Percentiles rank a stretch among this genome's conserved stretches.
Conservation (phyloP, 2,329 filamentous ascomycete species). For the Fusarium sp. region DNA sequence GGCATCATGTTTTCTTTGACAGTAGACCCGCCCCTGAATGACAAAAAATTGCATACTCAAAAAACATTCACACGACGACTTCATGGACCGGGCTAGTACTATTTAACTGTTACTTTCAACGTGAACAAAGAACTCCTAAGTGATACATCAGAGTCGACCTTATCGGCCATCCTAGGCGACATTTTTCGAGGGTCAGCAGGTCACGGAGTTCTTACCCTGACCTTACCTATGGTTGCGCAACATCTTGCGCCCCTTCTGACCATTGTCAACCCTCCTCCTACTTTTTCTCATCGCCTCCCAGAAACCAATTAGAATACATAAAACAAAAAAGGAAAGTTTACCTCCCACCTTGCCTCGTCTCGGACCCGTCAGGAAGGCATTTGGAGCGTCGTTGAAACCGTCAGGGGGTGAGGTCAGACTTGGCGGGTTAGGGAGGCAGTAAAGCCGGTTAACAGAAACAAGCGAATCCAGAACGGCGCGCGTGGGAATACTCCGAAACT, state of each 20-base stretch:
- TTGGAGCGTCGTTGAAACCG: neutral
- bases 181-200: constrained; percentile 46
- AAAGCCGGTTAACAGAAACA: neutral
- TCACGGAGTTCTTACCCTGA: constrained; percentile 61
- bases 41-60: constrained; percentile 27
- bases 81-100: neutral
- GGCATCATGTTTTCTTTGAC: constrained; percentile 45
- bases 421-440: constrained; percentile 19
- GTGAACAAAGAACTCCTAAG: constrained; percentile 37
- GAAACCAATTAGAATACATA: constrained; percentile 45
- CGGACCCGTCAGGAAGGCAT: constrained; percentile 13
- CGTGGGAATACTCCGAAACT: neutral
- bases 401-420: constrained; percentile 1
- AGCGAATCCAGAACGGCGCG: neutral
- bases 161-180: constrained; percentile 29
- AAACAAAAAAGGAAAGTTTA: constrained; percentile 33
- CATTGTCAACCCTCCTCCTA: constrained; percentile 15
- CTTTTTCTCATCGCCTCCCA: constrained; percentile 28
- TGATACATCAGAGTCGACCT: constrained; percentile 39
- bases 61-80: constrained; percentile 20
- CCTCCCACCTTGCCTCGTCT: constrained; percentile 36
- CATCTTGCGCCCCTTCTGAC: constrained; percentile 31
- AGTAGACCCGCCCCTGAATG: constrained; percentile 41
- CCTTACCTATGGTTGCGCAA: constrained; percentile 55
- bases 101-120: constrained; percentile 21